Conservation (phyloP, 768 basidiomycete genomes). For the Termitomyces titanicus region DNA sequence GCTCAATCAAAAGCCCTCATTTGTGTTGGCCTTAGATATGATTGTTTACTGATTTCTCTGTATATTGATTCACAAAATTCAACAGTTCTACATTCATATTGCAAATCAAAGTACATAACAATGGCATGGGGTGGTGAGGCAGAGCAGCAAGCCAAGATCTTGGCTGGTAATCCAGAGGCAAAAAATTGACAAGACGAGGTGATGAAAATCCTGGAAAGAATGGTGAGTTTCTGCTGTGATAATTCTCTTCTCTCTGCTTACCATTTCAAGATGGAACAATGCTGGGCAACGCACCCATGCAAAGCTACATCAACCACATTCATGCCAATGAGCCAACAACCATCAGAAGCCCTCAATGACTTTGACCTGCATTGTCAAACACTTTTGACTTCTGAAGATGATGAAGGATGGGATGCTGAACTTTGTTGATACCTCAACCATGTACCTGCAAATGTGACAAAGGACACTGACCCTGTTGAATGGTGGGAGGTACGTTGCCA, state of each 20-base stretch:
- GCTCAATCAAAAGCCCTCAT: no score
- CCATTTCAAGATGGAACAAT: slow-evolving; percentile 12
- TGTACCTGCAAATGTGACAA: slow-evolving; percentile 12
- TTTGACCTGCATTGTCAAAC: slow-evolving; percentile 6
- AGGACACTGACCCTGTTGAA: slow-evolving; percentile 13
- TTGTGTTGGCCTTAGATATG: no score
- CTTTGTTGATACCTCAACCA: slow-evolving; percentile 13
- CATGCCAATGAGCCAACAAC: neutral
- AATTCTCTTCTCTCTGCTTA: neutral
- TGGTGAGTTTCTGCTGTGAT: neutral
- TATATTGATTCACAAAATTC: neutral
- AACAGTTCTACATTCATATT: slow-evolving; percentile 30
- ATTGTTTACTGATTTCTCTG: neutral
- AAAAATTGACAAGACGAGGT: slow-evolving; percentile 22
- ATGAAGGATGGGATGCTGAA: slow-evolving; percentile 9
- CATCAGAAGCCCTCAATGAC: neutral
- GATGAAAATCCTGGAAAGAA: slow-evolving; percentile 11
- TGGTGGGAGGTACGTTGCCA: slow-evolving; percentile 16
- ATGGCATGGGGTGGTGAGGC: slow-evolving; percentile 12
- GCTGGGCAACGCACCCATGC: neutral
- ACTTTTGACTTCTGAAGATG: neutral
- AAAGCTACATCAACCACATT: no score
- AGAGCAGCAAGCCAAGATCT: slow-evolving; percentile 17
- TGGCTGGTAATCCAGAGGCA: slow-evolving; percentile 13
- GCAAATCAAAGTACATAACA: slow-evolving; percentile 24